phyloP scores from a whole-genome alignment of 495 filamentous ascomycete species.

The Rhizodiscina lignyota region DNA sequence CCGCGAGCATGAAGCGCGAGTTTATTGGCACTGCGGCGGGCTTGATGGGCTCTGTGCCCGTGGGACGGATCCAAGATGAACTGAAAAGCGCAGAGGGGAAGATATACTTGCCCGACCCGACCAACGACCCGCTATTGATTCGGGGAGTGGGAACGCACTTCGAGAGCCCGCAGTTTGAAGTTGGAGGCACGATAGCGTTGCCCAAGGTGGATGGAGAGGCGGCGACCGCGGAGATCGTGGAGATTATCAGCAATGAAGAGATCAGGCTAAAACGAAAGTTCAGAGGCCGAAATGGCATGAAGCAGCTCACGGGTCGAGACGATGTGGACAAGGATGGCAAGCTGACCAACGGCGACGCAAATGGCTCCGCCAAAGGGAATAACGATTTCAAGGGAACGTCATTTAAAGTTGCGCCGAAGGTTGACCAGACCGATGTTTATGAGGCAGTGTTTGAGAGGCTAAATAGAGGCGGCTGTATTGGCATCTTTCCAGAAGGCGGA shows the following conservation, averaged over 20 bases:
- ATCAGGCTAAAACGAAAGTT: constrained; percentile 75
- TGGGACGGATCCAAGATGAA: constrained; percentile 76
- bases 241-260: constrained; percentile 68
- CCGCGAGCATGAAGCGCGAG: constrained; percentile 74
- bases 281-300: constrained; percentile 47
- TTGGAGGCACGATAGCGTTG: constrained; percentile 71
- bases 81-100: constrained; percentile 63
- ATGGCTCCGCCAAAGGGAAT: constrained; percentile 11
- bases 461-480: constrained; percentile 70
- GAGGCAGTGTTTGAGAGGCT: constrained; percentile 77
- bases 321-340: constrained; percentile 47
- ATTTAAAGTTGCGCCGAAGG: constrained; percentile 81
- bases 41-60: constrained; percentile 69
- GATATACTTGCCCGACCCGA: constrained; percentile 82
- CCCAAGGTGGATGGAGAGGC: constrained; percentile 65
- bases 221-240: constrained; percentile 61
- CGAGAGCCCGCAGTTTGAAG: constrained; percentile 47
- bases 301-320: constrained; percentile 62
- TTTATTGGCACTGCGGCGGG: constrained; percentile 76
- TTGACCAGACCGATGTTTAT: constrained; percentile 88
- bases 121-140: constrained; percentile 68
- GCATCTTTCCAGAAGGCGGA: constrained; percentile 95
- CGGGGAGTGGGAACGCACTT: constrained; percentile 82
- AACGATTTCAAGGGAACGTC: constrained; percentile 59
- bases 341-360: constrained; percentile 23